Evolutionary conservation across 2,329 filamentous ascomycete species (phyloP).

Genomic region (Mycosphaerella sp.): DNA sequence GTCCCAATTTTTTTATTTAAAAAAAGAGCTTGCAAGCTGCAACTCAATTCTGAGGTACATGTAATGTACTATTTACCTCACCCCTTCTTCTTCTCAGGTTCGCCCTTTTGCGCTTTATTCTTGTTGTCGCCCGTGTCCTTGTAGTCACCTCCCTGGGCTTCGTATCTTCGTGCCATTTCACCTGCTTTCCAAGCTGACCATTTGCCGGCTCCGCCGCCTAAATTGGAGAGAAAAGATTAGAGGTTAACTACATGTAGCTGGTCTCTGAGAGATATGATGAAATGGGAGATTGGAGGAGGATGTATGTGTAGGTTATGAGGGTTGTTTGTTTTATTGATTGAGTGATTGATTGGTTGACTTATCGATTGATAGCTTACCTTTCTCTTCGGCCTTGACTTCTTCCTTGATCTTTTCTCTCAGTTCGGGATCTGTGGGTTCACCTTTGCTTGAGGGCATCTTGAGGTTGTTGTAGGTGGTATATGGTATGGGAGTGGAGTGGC

Average conservation of each 20-base stretch:
- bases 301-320: too few species aligned
- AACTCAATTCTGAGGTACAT: too few species aligned
- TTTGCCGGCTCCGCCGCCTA: conserved; percentile 29
- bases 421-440: conserved; percentile 32
- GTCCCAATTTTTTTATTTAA: too few species aligned
- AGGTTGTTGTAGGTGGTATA: not conserved
- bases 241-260: not conserved
- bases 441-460: conserved; percentile 31
- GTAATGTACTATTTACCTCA: too few species aligned
- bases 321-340: not conserved
- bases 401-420: conserved; percentile 32
- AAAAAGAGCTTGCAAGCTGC: too few species aligned
- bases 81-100: conserved; percentile 31
- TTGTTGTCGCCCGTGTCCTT: conserved; percentile 29
- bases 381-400: conserved; percentile 32
- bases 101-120: conserved; percentile 29
- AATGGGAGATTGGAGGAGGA: too few species aligned
- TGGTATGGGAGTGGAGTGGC: not conserved
- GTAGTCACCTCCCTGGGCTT: conserved; percentile 31
- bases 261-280: too few species aligned
- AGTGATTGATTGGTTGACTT: not conserved
- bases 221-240: not conserved
- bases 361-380: conserved; percentile 22
- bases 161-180: conserved; percentile 30
- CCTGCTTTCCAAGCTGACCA: conserved; percentile 33